Evolutionary conservation across 306 rosid species (phyloP).

Genomic region (Dryas drummondii): DNA sequence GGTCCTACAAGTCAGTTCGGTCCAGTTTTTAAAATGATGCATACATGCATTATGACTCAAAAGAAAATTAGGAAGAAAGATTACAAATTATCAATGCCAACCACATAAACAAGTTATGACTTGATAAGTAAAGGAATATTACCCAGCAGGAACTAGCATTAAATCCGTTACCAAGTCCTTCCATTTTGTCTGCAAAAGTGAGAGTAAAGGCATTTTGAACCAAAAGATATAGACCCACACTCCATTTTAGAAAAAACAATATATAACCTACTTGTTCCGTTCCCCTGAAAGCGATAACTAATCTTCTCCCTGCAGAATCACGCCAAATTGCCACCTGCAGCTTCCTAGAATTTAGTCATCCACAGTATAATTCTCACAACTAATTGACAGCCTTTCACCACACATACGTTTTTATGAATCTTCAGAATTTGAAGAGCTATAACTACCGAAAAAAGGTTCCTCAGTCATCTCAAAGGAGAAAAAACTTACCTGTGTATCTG

Average conservation of each 20-base stretch:
- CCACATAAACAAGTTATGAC: constrained; percentile 5
- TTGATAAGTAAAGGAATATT: constrained; percentile 32
- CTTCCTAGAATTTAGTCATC: constrained; percentile 28
- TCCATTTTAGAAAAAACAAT: constrained; percentile 16
- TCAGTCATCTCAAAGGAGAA: constrained; percentile 25
- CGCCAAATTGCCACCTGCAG: constrained; percentile 97
- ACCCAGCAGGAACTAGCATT: constrained; percentile 89
- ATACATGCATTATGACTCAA: not conserved
- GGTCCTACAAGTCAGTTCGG: not conserved
- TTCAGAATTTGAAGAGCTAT: constrained; percentile 4
- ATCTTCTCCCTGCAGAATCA: constrained; percentile 65
- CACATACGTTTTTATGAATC: constrained; percentile 3
- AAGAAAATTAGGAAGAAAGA: not conserved
- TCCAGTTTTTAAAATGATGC: not conserved
- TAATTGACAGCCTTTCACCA: constrained; percentile 11
- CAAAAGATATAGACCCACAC: constrained; percentile 7
- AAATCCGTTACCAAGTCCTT: constrained; percentile 90
- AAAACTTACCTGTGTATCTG: constrained; percentile 81
- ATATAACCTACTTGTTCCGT: constrained; percentile 77
- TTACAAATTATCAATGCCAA: not conserved
- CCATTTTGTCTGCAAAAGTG: constrained; percentile 69
- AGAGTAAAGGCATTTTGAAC: constrained; percentile 23
- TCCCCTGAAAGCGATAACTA: constrained; percentile 93
- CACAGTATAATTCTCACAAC: constrained; percentile 22
- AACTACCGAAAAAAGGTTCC: constrained; percentile 19